A percentile compares a stretch with the other conserved stretches of the same genome.
These are phyloP conservation scores for Pseudognaphalium luteoalbum DNA, from an alignment of 129 eudicot species.

Conservation along the genomic window DNA sequence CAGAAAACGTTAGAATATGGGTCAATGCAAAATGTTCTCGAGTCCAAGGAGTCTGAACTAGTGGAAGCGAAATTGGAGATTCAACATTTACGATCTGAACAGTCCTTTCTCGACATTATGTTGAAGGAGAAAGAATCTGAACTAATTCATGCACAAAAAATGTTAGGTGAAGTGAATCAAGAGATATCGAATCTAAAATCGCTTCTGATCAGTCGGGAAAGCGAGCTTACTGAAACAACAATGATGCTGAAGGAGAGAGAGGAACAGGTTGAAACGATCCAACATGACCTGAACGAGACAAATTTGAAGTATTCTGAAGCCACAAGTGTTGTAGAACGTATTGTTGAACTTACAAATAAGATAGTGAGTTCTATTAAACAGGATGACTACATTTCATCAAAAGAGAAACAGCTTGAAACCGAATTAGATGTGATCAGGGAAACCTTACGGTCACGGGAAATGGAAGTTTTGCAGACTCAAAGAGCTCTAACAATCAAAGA, in stretches of 20 bases:
- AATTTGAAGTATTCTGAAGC: slow-evolving; percentile 65
- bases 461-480: slow-evolving; percentile 65
- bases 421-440: slow-evolving; percentile 61
- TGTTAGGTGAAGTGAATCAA: slow-evolving; percentile 51
- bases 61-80: slow-evolving; percentile 83
- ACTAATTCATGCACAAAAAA: slow-evolving; percentile 47
- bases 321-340: slow-evolving; percentile 50
- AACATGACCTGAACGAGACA: slow-evolving; percentile 48
- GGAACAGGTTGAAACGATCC: slow-evolving; percentile 47
- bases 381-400: slow-evolving; percentile 25
- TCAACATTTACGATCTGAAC: slow-evolving; percentile 62
- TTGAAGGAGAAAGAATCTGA: slow-evolving; percentile 67
- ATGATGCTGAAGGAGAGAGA: slow-evolving; percentile 56
- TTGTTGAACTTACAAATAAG: slow-evolving; percentile 62
- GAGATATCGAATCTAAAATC: slow-evolving; percentile 57
- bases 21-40: slow-evolving; percentile 44
- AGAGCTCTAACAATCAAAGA: slow-evolving; percentile 67
- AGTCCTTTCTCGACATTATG: slow-evolving; percentile 44
- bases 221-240: slow-evolving; percentile 52
- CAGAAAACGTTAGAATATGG: slow-evolving; percentile 46
- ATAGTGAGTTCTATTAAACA: slow-evolving; percentile 40
- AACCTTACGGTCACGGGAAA: slow-evolving; percentile 59
- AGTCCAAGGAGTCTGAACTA: slow-evolving; percentile 64
- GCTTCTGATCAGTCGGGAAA: slow-evolving; percentile 49
- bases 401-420: slow-evolving; percentile 57